Conservation (phyloP, 805 yeast species). For the Ascoidea tarda region DNA sequence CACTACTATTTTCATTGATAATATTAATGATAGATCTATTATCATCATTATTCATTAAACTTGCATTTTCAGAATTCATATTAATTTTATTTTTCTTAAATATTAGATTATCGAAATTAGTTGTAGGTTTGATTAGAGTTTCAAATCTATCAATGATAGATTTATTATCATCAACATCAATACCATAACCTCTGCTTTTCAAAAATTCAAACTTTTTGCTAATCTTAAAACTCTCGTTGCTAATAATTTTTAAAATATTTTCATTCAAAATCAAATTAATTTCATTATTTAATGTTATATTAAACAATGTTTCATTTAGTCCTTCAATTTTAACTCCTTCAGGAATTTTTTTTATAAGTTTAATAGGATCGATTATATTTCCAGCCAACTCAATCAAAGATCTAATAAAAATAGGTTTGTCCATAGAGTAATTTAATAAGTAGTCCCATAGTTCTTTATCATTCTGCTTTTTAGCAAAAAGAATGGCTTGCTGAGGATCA, state of each 20-base stretch:
- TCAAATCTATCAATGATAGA: conserved; percentile 1
- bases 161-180: conserved; percentile 13
- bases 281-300: conserved; percentile 51
- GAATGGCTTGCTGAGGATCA: conserved; percentile 72
- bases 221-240: conserved; percentile 30
- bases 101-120: background rate
- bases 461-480: conserved; percentile 54
- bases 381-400: conserved; percentile 61
- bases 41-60: conserved; percentile 1
- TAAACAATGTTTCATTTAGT: conserved; percentile 41
- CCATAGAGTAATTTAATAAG: conserved; percentile 54
- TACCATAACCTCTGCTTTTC: conserved; percentile 20
- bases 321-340: conserved; percentile 48
- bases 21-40: conserved; percentile 6
- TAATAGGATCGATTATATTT: conserved; percentile 51
- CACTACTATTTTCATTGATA: conserved; percentile 3
- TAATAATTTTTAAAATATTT: conserved; percentile 39
- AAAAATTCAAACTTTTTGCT: conserved; percentile 18
- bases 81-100: background rate
- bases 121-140: background rate
- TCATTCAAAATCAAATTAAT: conserved; percentile 36
- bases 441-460: conserved; percentile 76
- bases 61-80: conserved; percentile 7
- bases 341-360: conserved; percentile 54
- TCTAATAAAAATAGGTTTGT: conserved; percentile 62